These are phyloP conservation scores for Ciborinia camelliae DNA, from an alignment of 2,329 filamentous ascomycete genomes.

Conservation along the genomic window DNA sequence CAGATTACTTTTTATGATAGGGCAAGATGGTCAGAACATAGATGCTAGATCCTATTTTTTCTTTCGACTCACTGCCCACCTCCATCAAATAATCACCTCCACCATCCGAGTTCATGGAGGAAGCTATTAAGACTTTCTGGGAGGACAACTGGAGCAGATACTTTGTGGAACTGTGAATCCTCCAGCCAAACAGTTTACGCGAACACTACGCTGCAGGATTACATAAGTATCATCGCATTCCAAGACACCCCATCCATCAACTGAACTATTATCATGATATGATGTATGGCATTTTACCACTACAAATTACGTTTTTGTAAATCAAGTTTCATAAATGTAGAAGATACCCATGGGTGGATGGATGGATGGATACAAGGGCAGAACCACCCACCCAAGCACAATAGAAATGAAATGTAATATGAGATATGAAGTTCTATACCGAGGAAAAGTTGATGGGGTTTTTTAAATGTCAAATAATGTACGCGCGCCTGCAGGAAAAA, in stretches of 20 bases:
- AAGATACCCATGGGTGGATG: constrained; percentile 9
- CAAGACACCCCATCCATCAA: neutral
- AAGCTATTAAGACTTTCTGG: neutral
- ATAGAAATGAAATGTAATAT: neutral
- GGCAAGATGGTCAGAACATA: neutral
- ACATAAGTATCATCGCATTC: neutral
- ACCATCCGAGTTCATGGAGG: neutral
- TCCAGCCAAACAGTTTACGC: neutral
- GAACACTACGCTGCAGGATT: neutral
- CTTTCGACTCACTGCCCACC: neutral
- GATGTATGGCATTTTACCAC: constrained; percentile 3
- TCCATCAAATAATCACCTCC: neutral
- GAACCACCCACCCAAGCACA: constrained; percentile 2
- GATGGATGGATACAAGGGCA: neutral
- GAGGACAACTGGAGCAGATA: neutral
- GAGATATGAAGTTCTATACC: constrained; percentile 5
- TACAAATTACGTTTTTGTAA: constrained; percentile 5
- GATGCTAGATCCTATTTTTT: constrained; percentile 1
- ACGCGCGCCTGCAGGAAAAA: constrained; percentile 14
- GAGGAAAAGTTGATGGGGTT: constrained; percentile 16
- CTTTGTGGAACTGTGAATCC: neutral
- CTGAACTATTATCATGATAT: neutral
- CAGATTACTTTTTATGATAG: constrained; percentile 64
- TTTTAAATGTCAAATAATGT: constrained; percentile 9
- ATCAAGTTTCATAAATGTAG: constrained; percentile 12